Evolutionary conservation across 176 grass and related monocot genomes (phyloP), one percentile per base, ranked within the genome.

Genomic region (Cenchrus americanus): DNA sequence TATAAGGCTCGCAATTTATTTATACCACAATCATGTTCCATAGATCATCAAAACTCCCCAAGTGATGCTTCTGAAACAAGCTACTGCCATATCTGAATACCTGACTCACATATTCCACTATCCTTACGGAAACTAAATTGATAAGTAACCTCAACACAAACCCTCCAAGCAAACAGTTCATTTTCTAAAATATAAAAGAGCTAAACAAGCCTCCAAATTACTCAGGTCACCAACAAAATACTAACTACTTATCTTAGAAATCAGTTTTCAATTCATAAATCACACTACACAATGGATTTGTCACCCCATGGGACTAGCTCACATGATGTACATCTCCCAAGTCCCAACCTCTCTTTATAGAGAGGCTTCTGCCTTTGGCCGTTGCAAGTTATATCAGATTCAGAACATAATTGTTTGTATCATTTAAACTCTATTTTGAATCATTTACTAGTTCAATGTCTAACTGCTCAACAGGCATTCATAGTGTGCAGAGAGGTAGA

Each of bases 221-320:
- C 19, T 12, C 8, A 22, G 18, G 51, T 83, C 26, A 73, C 18
- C 55, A 73, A 83, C 18, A 73, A 83, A 63, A 83, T 12, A 63
- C 18, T 3, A 49, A 34, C 55, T 44, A 50, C 11, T 2, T 14
- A 82, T 68, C 21, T 14, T 61, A 73, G 34, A 72, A 81, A 41
- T 14, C 22, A 6, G 1, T 21, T 9, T 52, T 15, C 12, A 32
- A 37, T n/a, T 10, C 14, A 37, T 26, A 1, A 69, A 23, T 50
- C 69, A 74, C 14, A 10, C 1, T 65, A 30, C 27, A 30, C 23
- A 30, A 32, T 21, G 23, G 48, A 71, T 82, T 60, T 1, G 1
- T 11, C 8, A 46, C 6, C 18, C 41, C 60, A 37, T 32, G 17
- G 61, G 47, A 66, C 44, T n/a, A 17, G 6, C 61, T 34, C 24